Evolutionary conservation across 2,329 filamentous ascomycete species (phyloP).

Genomic region (Fusarium nanum): DNA sequence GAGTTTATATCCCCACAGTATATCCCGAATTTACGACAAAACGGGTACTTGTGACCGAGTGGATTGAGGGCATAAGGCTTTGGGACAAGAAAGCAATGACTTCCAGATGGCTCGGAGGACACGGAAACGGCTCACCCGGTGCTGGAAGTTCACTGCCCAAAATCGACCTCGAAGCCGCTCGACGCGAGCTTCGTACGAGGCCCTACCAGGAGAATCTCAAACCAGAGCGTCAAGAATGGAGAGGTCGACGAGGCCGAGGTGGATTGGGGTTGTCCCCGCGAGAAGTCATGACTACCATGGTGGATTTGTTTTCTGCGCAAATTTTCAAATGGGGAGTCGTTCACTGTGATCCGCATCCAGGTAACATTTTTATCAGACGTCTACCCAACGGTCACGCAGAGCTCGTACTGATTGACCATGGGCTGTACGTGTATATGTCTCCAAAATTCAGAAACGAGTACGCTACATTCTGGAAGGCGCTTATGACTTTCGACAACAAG

Average conservation of each 20-base stretch:
- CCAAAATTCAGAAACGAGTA: slow-evolving; percentile 88
- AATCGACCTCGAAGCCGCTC: slow-evolving; percentile 60
- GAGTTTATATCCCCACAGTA: slow-evolving; percentile 89
- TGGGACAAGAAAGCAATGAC: slow-evolving; percentile 91
- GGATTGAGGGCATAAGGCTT: slow-evolving; percentile 93
- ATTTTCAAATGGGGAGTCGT: slow-evolving; percentile 98
- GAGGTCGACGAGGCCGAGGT: slow-evolving; percentile 75
- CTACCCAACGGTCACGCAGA: slow-evolving; percentile 84
- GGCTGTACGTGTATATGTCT: slow-evolving; percentile 92
- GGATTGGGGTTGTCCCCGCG: slow-evolving; percentile 85
- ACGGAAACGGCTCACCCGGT: slow-evolving; percentile 81
- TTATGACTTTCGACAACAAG: slow-evolving; percentile 92
- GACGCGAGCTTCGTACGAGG: slow-evolving; percentile 61
- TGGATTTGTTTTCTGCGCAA: slow-evolving; percentile 95
- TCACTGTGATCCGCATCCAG: slow-evolving; percentile 96
- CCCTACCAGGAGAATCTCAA: slow-evolving; percentile 74
- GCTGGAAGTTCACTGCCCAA: slow-evolving; percentile 72
- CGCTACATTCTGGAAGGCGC: slow-evolving; percentile 89
- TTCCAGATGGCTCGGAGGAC: slow-evolving; percentile 80
- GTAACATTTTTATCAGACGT: slow-evolving; percentile 95
- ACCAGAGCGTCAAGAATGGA: slow-evolving; percentile 83
- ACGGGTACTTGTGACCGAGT: slow-evolving; percentile 92
- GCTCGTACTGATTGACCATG: slow-evolving; percentile 96
- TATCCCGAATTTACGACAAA: slow-evolving; percentile 85
- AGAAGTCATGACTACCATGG: slow-evolving; percentile 95